Base-by-base conservation (phyloP, 176 grass and related monocot genomes). In the Guadua angustifolia region DNA sequence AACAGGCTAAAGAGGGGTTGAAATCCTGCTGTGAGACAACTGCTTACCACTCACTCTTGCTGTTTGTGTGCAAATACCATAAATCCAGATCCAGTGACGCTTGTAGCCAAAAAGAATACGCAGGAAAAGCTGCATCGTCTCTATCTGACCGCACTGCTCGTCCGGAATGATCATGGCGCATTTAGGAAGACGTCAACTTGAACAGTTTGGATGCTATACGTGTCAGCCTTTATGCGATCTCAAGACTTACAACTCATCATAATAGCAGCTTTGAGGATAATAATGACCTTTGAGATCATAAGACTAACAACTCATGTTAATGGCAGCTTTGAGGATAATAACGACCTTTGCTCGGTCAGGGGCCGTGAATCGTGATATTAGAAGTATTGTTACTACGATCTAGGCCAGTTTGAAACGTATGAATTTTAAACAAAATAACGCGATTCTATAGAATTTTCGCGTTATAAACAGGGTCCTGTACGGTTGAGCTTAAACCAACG, bases 141-240 rank as follows among this genome's bases (percentile, higher is more conserved):
- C 77, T 75, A 85, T 88, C 86, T 12, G 2, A 21, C 58, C 66
- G 86, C 86, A 88, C 74, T 88, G 73, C 17, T 49, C 24, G 5
- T 62, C 66, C 16, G 0, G 13, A 77, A 33, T 39, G 58, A 70
- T 63, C 46, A 26, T 69, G 55, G 61, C 75, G 71, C 83, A 24
- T 75, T 81, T 76, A 15, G 69, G 55, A 44, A 17, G 71, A 69
- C 52, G 69, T 89, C 75, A 85, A 74, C 87, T 29, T 80, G 10
- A 74, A 89, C 63, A 62, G 51, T 60, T 74, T 5, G 19, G 51
- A 39, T 74, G 50, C 63, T 36, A 40, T 81, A 89, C 87, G 82
- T 85, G 82, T 85, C 77, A 55, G 2, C 64, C 69, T 24, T 70
- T 29, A 68, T 35, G 26, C 19, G 36, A 82, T 35, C 75, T 38